A percentile compares a stretch with the other conserved stretches of the same genome.
Evolutionary conservation across 1,139 yeast genomes (phyloP).

Genomic region (Taiozyma sp.): DNA sequence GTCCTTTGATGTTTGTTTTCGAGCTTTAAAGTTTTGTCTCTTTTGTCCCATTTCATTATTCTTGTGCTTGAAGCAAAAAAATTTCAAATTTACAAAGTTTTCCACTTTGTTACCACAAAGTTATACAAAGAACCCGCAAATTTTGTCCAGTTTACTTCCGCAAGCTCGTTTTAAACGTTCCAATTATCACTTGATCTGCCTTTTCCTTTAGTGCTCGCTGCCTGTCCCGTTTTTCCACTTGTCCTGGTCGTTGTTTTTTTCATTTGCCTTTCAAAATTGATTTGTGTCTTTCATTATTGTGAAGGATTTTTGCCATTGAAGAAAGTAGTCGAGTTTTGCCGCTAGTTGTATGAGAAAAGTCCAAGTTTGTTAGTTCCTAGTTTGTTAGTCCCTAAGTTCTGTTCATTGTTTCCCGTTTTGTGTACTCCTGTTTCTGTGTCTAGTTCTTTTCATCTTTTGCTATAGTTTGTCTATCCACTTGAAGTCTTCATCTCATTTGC

Average conservation of each 20-base stretch:
- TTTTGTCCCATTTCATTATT: background rate
- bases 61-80: background rate
- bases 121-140: background rate
- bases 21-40: background rate
- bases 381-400: too few species aligned
- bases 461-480: background rate
- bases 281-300: background rate
- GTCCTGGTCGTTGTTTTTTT: background rate
- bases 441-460: background rate
- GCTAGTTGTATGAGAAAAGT: background rate
- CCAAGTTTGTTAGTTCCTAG: background rate
- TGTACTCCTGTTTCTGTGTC: background rate
- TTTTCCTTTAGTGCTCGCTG: background rate
- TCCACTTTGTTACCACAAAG: background rate
- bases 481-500: background rate
- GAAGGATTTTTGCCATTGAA: background rate
- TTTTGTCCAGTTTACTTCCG: background rate
- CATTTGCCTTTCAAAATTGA: background rate
- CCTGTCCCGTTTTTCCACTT: background rate
- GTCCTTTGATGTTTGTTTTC: background rate
- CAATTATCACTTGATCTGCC: background rate
- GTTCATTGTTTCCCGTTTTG: background rate
- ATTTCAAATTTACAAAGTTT: background rate
- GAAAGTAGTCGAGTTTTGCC: background rate
- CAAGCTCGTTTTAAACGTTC: background rate